A percentile compares a stretch with the other conserved stretches of the same genome.
Evolutionary conservation across 495 filamentous ascomycete species (phyloP).

Genomic region (Xeromyces bisporus): DNA sequence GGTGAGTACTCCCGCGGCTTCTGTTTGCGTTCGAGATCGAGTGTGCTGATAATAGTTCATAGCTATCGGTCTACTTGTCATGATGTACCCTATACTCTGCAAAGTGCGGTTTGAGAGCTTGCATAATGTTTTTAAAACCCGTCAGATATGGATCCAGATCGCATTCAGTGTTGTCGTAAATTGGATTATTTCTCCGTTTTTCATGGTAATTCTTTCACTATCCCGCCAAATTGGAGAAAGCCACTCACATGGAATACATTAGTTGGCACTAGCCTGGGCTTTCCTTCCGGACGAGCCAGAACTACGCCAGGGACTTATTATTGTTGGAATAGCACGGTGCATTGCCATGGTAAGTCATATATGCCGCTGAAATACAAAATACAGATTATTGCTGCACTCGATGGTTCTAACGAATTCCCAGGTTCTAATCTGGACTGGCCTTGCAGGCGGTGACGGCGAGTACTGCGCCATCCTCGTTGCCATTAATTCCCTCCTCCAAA

Average conservation of each 20-base stretch:
- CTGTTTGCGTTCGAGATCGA: not conserved
- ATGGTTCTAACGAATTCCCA: constrained; percentile 6
- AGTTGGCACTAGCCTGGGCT: constrained; percentile 67
- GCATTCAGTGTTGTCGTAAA: constrained; percentile 64
- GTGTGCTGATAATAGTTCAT: constrained; percentile 1
- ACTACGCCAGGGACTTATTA: constrained; percentile 54
- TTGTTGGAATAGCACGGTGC: constrained; percentile 63
- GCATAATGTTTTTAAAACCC: constrained; percentile 45
- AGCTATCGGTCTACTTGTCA: constrained; percentile 71
- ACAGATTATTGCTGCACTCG: not conserved
- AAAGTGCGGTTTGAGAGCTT: constrained; percentile 77
- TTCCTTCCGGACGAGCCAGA: constrained; percentile 57
- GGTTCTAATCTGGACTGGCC: constrained; percentile 63
- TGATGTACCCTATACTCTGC: constrained; percentile 94
- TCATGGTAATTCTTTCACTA: constrained; percentile 82
- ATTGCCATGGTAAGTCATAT: constrained; percentile 59
- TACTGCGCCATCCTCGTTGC: constrained; percentile 88
- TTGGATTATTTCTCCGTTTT: constrained; percentile 76
- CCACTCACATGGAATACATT: not conserved
- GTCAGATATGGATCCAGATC: constrained; percentile 62
- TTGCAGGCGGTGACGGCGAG: constrained; percentile 62
- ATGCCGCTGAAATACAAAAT: not conserved
- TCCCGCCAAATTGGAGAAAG: no score
- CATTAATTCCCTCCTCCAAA: constrained; percentile 73
- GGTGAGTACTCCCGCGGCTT: constrained; percentile 27